These are phyloP conservation scores for Leishmania aethiopica DNA, from an alignment of 208 protist species.

Conservation along the genomic window DNA sequence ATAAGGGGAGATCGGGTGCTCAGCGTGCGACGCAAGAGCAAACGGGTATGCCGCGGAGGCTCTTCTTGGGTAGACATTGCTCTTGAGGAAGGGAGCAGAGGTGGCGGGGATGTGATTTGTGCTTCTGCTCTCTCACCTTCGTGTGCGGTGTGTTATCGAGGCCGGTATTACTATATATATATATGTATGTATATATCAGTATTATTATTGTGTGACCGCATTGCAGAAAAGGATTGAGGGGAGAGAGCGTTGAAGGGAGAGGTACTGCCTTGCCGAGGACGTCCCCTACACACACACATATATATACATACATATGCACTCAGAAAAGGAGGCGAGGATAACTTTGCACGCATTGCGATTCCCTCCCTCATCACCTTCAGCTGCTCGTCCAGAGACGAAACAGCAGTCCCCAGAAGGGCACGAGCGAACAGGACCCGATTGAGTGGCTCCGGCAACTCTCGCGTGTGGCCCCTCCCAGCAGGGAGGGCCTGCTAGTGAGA, in stretches of 20 bases:
- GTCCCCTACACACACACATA: constrained; percentile 8
- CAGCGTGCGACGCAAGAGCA: neutral
- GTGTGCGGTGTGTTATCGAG: neutral
- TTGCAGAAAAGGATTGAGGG: neutral
- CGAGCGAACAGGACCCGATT: neutral
- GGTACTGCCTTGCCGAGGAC: neutral
- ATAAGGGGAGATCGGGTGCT: neutral
- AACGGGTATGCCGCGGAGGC: neutral
- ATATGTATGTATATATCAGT: neutral
- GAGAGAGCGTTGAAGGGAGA: constrained; percentile 8
- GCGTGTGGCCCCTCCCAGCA: neutral
- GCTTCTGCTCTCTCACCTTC: neutral
- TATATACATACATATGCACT: neutral
- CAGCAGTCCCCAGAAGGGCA: neutral
- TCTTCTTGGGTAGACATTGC: neutral
- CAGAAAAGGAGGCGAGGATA: constrained; percentile 2
- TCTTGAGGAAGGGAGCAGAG: neutral
- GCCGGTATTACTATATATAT: neutral
- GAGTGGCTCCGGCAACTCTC: neutral
- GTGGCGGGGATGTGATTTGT: neutral
- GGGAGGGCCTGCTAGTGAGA: neutral
- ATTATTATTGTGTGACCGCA: neutral
- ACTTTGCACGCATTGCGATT: neutral
- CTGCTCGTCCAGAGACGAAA: neutral
- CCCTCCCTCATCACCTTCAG: neutral